These are phyloP conservation scores for Cephaloascus albidus DNA, from an alignment of 805 yeast genomes.

Conservation along the genomic window DNA sequence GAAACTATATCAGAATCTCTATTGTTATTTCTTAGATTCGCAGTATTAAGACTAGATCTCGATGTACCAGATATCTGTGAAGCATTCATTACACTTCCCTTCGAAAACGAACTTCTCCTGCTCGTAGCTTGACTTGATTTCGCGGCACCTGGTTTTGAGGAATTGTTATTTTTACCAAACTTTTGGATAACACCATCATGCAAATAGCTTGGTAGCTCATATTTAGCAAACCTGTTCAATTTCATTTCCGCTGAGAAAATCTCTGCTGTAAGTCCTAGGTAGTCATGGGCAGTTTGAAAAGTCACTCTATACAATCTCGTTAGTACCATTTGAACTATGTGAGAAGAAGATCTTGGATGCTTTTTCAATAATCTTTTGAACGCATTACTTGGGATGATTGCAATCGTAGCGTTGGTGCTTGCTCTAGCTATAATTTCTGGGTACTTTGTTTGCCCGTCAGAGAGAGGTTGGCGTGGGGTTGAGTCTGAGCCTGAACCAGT, in stretches of 20 bases:
- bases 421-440: slow-evolving; percentile 66
- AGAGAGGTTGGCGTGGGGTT: too few species aligned
- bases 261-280: slow-evolving; percentile 77
- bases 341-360: slow-evolving; percentile 86
- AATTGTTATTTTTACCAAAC: slow-evolving; percentile 8
- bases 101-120: background rate
- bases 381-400: slow-evolving; percentile 83
- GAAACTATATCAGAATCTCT: background rate
- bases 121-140: background rate
- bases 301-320: slow-evolving; percentile 86
- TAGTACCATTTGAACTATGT: slow-evolving; percentile 86
- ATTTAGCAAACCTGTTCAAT: slow-evolving; percentile 40
- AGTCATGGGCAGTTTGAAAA: slow-evolving; percentile 80
- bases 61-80: background rate
- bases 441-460: slow-evolving; percentile 1
- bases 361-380: slow-evolving; percentile 62
- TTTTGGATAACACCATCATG: slow-evolving; percentile 45
- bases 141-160: background rate
- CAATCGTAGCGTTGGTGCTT: slow-evolving; percentile 67
- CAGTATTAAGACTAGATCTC: background rate
- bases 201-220: slow-evolving; percentile 56
- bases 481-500: background rate
- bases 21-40: background rate
- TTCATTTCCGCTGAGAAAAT: slow-evolving; percentile 67
- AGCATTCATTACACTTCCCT: background rate